Evolutionary conservation across 164 flowering plant genomes (phyloP).

Genomic region (Magnolia officinalis): DNA sequence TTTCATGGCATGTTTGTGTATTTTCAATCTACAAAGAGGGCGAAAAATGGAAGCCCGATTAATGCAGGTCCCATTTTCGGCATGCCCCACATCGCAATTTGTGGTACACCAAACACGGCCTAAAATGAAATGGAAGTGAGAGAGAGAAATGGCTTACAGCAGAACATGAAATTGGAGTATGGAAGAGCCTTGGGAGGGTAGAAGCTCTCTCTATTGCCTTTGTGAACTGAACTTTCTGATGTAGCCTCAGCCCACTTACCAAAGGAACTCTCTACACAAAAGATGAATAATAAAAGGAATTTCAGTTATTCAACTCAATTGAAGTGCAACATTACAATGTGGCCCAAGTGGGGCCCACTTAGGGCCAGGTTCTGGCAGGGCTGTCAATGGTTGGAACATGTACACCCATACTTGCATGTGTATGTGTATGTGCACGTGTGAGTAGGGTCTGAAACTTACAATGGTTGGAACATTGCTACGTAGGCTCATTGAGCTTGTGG

Average conservation of each 20-base stretch:
- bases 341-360: background rate
- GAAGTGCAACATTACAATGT: background rate
- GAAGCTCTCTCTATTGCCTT: constrained; percentile 20
- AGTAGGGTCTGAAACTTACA: constrained; percentile 8
- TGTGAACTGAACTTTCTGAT: constrained; percentile 18
- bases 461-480: constrained; percentile 6
- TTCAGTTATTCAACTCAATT: background rate
- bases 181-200: constrained; percentile 18
- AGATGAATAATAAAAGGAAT: background rate
- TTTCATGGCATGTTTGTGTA: background rate
- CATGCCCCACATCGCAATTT: no score
- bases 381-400: no score
- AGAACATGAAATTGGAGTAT: constrained; percentile 36
- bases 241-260: constrained; percentile 22
- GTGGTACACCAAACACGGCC: no score
- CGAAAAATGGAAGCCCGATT: background rate
- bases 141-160: constrained; percentile 18
- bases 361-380: no score
- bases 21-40: background rate
- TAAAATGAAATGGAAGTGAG: background rate
- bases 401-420: no score
- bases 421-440: background rate
- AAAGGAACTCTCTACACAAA: constrained; percentile 23
- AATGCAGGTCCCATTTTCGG: no score
- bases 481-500: constrained; percentile 1